A percentile compares a stretch with the other conserved stretches of the same genome.
phyloP scores from a whole-genome alignment of 306 rosid genomes.

The Acacia confusa region DNA sequence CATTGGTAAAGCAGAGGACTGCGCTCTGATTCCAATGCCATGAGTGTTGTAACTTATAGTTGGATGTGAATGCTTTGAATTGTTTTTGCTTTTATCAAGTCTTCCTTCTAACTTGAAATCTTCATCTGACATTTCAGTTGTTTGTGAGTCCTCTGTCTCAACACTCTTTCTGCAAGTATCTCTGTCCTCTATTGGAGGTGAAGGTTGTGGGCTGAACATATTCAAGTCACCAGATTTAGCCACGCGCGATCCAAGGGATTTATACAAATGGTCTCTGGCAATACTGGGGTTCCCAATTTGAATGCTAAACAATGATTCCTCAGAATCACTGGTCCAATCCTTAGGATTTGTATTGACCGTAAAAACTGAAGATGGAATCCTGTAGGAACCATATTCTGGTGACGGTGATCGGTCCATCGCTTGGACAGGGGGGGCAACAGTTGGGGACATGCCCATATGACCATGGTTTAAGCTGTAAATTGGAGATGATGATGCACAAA shows the following conservation, averaged over 20 bases:
- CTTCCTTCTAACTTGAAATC: conserved; percentile 25
- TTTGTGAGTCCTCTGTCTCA: conserved; percentile 25
- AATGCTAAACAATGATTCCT: conserved; percentile 88
- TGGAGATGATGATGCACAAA: conserved; percentile 34
- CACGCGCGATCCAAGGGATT: conserved; percentile 33
- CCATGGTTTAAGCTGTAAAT: conserved; percentile 24
- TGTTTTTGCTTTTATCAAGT: conserved; percentile 11
- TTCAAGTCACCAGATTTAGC: conserved; percentile 45
- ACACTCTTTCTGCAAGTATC: conserved; percentile 22
- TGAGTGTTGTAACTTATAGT: conserved; percentile 30
- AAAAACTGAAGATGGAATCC: conserved; percentile 74
- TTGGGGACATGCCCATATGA: conserved; percentile 39
- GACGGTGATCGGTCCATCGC: conserved; percentile 63
- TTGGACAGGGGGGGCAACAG: conserved; percentile 55
- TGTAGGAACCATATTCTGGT: conserved; percentile 49
- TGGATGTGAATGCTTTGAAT: conserved; percentile 20
- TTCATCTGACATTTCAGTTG: conserved; percentile 26
- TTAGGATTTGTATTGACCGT: conserved; percentile 36
- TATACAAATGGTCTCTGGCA: conserved; percentile 41
- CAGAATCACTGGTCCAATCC: conserved; percentile 87
- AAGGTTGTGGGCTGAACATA: conserved; percentile 31
- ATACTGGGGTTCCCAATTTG: conserved; percentile 61
- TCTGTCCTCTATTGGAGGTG: conserved; percentile 27
- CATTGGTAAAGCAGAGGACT: conserved; percentile 61
- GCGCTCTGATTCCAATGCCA: conserved; percentile 33